Conservation (phyloP, 202 grass and related monocot species). For the Carex sylvatica region DNA sequence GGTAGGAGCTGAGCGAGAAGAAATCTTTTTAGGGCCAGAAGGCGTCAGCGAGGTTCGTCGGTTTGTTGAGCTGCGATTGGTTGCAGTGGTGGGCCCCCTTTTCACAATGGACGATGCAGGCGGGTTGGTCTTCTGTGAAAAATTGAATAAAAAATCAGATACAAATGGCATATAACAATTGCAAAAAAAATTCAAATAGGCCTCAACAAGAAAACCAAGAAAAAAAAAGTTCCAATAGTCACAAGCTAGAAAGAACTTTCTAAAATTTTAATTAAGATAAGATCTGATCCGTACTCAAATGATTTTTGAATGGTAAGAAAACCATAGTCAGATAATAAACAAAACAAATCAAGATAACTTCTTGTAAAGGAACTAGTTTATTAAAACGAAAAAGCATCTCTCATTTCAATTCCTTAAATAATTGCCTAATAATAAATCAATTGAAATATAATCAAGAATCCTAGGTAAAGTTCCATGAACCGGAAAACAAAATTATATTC, state of each 20-base stretch:
- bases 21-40: slow-evolving; percentile 15
- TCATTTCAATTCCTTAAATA: neutral
- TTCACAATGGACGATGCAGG: slow-evolving; percentile 6
- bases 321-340: neutral
- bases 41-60: slow-evolving; percentile 14
- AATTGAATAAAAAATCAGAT: neutral
- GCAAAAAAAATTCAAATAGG: neutral
- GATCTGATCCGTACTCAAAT: neutral
- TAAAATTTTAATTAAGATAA: neutral
- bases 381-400: neutral
- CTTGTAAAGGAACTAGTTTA: neutral
- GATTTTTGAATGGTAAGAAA: neutral
- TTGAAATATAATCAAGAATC: neutral
- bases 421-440: neutral
- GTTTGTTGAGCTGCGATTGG: slow-evolving; percentile 10
- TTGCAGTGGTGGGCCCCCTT: neutral
- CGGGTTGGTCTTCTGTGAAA: slow-evolving; percentile 19
- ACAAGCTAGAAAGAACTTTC: neutral
- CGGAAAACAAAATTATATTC: neutral
- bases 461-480: neutral
- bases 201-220: neutral
- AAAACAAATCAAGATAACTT: neutral
- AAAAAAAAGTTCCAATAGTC: neutral
- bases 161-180: neutral
- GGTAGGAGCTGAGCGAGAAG: slow-evolving; percentile 15